Evolutionary conservation across 495 filamentous ascomycete species (phyloP), one percentile per base, ranked within the genome.

Genomic region (Penicillium macrosclerotiorum): DNA sequence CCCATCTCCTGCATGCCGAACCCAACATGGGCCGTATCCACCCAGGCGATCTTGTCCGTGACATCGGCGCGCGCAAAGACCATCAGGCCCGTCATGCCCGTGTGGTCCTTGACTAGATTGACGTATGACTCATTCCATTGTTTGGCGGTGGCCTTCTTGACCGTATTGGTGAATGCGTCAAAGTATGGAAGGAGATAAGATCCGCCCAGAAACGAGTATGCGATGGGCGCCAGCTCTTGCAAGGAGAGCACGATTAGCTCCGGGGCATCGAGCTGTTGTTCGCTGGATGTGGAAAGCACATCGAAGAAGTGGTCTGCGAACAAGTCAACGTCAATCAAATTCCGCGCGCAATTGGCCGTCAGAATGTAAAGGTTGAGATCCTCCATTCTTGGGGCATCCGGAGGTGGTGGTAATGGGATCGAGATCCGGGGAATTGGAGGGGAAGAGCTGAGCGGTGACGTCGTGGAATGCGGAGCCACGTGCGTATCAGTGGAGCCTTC

Each of bases 41-140:
- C 65, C 57, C 76, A 73, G 9, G 71, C 62, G 22, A 96, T 68
- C 12, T 69, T 66, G 8, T 69, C 53, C 0, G 73, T 68, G 12
- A 85, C 66, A 23, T 83, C 79, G 23, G 78, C 72, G 34, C 70
- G 68, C 16, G 71, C 76, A 59, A 95, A 96, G 13, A 95, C 74
- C 77, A 96, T 81, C 32, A 96, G 77, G 22, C 77, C 89, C 1
- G 90, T 96, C 84, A 95, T 87, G 45, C 93, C 93, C 20, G 89
- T 77, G 66, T 92, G 87, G 42, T 82, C 78, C 29, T 77, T 68
- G 38, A 78, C 64, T 9, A 85, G 40, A 29, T 73, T 73, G 42
- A 70, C 68, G 48, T 84, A 84, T 20, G 62, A 56, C 2, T 58
- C 45, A 26, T 60, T 60, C 62, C 66, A 74, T 40, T 52, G 61